These are phyloP conservation scores for Rostrohypoxylon terebratum DNA, from an alignment of 495 filamentous ascomycete species.

Conservation along the genomic window DNA sequence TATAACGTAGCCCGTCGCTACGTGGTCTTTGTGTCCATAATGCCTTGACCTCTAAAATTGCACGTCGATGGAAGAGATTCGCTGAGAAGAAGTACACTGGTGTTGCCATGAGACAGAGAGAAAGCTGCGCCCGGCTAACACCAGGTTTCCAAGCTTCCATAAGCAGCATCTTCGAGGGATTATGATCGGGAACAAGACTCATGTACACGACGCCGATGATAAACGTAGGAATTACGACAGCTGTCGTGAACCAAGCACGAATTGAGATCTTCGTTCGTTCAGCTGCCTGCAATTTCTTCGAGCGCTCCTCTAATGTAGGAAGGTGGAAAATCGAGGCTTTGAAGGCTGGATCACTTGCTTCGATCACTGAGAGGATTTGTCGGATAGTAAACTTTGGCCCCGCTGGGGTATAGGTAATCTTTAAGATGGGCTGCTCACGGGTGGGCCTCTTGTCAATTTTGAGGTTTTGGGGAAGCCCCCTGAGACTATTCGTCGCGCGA, in stretches of 20 bases:
- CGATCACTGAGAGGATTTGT: conserved; percentile 74
- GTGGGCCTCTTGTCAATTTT: conserved; percentile 64
- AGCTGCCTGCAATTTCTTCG: conserved; percentile 73
- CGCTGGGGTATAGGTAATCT: conserved; percentile 75
- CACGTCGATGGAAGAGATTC: conserved; percentile 84
- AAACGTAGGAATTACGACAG: conserved; percentile 86
- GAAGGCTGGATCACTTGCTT: conserved; percentile 73
- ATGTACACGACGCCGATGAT: conserved; percentile 92
- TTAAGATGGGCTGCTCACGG: conserved; percentile 69
- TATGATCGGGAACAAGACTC: conserved; percentile 74
- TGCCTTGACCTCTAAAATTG: conserved; percentile 80
- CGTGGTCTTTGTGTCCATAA: conserved; percentile 83
- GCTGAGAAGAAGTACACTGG: conserved; percentile 91
- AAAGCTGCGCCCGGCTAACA: conserved; percentile 82
- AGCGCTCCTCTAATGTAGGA: conserved; percentile 86
- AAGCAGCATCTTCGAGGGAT: conserved; percentile 69
- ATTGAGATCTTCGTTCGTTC: conserved; percentile 71
- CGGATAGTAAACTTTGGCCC: conserved; percentile 81
- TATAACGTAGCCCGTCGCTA: not conserved
- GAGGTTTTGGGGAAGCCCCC: conserved; percentile 53
- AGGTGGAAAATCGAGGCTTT: conserved; percentile 77
- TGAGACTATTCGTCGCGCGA: conserved; percentile 63
- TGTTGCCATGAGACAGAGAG: conserved; percentile 86
- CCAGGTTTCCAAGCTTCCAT: conserved; percentile 78
- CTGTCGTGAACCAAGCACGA: conserved; percentile 76